These are phyloP conservation scores for Cichorium intybus DNA, from an alignment of 140 eudicot species.

Conservation along the genomic window DNA sequence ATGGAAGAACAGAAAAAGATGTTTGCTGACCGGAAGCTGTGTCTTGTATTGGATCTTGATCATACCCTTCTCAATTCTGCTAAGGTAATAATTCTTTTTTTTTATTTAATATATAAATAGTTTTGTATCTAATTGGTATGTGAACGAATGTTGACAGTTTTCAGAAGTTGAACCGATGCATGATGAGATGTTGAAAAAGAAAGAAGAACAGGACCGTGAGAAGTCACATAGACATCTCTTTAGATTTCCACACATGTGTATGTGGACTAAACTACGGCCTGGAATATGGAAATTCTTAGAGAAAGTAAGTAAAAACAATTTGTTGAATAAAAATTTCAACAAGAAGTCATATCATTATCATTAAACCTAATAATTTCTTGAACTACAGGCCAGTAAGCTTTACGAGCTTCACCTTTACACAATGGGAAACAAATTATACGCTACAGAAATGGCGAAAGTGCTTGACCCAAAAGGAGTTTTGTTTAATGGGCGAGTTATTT, in stretches of 20 bases:
- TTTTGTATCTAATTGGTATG: not conserved
- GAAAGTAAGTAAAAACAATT: slow-evolving; percentile 46
- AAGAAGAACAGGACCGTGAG: slow-evolving; percentile 93
- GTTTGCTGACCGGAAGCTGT: slow-evolving; percentile 76
- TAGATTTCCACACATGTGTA: slow-evolving; percentile 94
- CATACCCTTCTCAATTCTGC: slow-evolving; percentile 98
- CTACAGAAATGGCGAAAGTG: slow-evolving; percentile 98
- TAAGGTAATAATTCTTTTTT: slow-evolving; percentile 45
- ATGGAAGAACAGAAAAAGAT: slow-evolving; percentile 91
- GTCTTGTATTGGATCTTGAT: slow-evolving; percentile 97
- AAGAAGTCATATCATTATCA: not conserved
- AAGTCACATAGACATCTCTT: slow-evolving; percentile 75
- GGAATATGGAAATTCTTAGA: slow-evolving; percentile 97
- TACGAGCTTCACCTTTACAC: slow-evolving; percentile 96
- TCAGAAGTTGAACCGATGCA: slow-evolving; percentile 77
- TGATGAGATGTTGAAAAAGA: slow-evolving; percentile 83
- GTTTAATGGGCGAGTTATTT: slow-evolving; percentile 87
- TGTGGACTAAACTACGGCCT: slow-evolving; percentile 98
- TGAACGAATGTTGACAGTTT: slow-evolving; percentile 55
- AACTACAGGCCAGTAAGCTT: slow-evolving; percentile 80
- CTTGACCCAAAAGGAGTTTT: slow-evolving; percentile 96
- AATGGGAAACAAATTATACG: slow-evolving; percentile 96
- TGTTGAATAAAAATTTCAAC: not conserved
- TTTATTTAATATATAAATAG: not conserved
- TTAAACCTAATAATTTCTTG: slow-evolving; percentile 9